These are phyloP conservation scores for Podaxis pistillaris DNA, from an alignment of 768 basidiomycete genomes.

Conservation along the genomic window DNA sequence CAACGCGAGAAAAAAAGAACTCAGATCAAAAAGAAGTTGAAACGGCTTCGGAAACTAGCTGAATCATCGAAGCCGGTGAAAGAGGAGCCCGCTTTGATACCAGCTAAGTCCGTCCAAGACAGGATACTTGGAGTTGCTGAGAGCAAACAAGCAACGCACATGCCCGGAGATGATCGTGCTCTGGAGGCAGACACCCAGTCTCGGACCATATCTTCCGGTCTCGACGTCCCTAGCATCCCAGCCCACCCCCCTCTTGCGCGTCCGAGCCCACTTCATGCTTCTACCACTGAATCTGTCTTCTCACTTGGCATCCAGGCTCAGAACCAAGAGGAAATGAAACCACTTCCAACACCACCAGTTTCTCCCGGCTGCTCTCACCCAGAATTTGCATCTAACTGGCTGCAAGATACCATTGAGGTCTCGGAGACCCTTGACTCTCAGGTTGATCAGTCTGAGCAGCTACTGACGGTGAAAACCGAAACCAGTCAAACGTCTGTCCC, in stretches of 20 bases:
- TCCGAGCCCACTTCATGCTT: too few relatives aligned
- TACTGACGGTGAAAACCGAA: neutral
- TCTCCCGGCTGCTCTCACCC: neutral
- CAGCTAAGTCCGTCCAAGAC: neutral
- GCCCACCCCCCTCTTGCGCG: neutral
- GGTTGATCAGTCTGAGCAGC: neutral
- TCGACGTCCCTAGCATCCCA: neutral
- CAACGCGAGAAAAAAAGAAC: neutral
- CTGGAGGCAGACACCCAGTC: neutral
- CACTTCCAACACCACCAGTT: neutral
- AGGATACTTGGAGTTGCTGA: neutral
- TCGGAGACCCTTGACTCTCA: neutral
- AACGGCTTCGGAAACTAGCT: neutral
- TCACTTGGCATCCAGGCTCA: too few relatives aligned
- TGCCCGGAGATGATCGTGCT: neutral
- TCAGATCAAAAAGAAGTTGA: neutral
- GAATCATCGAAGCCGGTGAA: neutral
- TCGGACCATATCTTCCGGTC: neutral
- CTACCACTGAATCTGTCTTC: too few relatives aligned
- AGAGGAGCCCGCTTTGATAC: neutral
- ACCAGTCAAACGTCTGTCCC: neutral
- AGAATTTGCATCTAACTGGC: neutral
- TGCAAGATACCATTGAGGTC: neutral
- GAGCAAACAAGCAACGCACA: neutral
- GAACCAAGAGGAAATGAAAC: neutral